These are phyloP conservation scores for Candida sp. DNA, from an alignment of 1,139 yeast genomes.

Conservation along the genomic window DNA sequence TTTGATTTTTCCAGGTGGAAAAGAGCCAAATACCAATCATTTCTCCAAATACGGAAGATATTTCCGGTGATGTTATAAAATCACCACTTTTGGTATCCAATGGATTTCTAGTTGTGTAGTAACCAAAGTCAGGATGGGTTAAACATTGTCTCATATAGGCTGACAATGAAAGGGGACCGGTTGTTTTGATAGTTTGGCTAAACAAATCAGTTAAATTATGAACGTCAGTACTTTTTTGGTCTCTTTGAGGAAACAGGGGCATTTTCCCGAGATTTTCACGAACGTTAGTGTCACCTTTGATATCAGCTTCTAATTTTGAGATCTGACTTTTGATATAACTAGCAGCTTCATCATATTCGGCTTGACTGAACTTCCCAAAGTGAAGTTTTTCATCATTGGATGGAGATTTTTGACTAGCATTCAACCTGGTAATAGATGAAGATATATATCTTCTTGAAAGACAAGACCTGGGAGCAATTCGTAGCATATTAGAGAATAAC, in stretches of 20 bases:
- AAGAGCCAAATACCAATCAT: constrained; percentile 76
- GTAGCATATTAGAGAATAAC: neutral
- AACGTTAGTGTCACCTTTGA: constrained; percentile 37
- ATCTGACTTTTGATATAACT: constrained; percentile 32
- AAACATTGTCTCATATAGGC: constrained; percentile 82
- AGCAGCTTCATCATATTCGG: constrained; percentile 41
- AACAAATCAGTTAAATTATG: constrained; percentile 38
- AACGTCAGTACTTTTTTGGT: constrained; percentile 13
- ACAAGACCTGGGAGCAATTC: neutral
- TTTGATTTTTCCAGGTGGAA: constrained; percentile 59
- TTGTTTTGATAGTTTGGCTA: constrained; percentile 55
- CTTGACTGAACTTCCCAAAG: constrained; percentile 34
- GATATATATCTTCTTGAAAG: neutral
- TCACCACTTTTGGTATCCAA: constrained; percentile 64
- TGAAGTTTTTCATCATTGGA: constrained; percentile 14
- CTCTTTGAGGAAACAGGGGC: constrained; percentile 31
- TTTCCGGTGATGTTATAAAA: constrained; percentile 84
- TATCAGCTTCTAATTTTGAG: constrained; percentile 27
- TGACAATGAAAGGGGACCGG: constrained; percentile 75
- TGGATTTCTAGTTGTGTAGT: constrained; percentile 78
- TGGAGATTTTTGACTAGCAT: constrained; percentile 4
- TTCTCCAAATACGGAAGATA: constrained; percentile 86
- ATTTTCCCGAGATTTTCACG: constrained; percentile 34
- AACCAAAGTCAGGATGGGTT: constrained; percentile 75
- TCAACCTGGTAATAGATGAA: neutral